Evolutionary conservation across 352 stramenopile genomes (phyloP).

Genomic region (Blastocystis hominis): DNA sequence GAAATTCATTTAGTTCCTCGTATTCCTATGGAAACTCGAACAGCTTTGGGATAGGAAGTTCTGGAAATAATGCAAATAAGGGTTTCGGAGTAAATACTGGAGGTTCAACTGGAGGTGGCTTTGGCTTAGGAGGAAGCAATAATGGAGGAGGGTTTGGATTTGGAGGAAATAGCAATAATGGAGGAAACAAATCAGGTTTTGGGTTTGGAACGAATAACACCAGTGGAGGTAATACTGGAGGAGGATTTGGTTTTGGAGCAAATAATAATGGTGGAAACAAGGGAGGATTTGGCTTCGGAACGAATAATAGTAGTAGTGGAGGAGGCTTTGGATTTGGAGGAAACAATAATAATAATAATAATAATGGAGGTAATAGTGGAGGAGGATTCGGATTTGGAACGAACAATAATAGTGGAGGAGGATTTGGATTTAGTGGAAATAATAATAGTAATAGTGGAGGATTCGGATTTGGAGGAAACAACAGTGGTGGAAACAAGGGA

Average conservation of each 20-base stretch:
- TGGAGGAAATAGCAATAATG: neutral
- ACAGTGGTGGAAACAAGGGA: neutral
- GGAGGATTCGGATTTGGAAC: neutral
- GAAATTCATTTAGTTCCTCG: neutral
- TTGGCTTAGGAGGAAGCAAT: neutral
- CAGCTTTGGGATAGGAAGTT: neutral
- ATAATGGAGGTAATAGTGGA: neutral
- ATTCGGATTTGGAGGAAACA: neutral
- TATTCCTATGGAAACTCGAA: neutral
- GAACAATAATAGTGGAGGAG: neutral
- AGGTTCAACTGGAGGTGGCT: neutral
- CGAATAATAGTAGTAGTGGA: neutral
- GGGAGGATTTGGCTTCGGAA: neutral
- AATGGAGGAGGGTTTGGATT: neutral
- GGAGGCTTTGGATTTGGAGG: neutral
- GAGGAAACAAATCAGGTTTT: neutral
- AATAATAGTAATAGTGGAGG: neutral
- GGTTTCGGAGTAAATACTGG: neutral
- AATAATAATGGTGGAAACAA: neutral
- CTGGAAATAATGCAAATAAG: neutral
- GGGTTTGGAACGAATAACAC: neutral
- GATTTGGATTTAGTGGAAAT: neutral
- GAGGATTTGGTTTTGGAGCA: neutral
- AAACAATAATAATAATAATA: neutral
- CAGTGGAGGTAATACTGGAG: neutral